Percentiles rank a stretch among this genome's conserved stretches.
These are phyloP conservation scores for Scalesia atractyloides DNA, from an alignment of 129 eudicot genomes.

Conservation along the genomic window DNA sequence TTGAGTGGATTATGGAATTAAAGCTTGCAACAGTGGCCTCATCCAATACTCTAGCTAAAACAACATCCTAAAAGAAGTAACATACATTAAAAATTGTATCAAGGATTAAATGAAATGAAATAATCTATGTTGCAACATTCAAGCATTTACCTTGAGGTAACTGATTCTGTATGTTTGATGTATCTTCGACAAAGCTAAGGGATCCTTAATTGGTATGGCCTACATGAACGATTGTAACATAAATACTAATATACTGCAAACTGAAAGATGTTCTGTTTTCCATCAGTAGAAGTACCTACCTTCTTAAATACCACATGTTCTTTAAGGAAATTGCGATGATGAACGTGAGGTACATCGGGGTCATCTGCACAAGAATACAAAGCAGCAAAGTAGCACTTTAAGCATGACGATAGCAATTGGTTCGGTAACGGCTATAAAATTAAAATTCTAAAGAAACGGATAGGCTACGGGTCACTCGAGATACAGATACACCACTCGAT, in stretches of 20 bases:
- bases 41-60: constrained; percentile 79
- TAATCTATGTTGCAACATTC: constrained; percentile 14
- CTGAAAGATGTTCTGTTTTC: constrained; percentile 21
- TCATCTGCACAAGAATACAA: constrained; percentile 59
- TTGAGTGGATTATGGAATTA: constrained; percentile 82
- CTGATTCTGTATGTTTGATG: constrained; percentile 88
- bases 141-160: constrained; percentile 67
- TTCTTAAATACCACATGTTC: constrained; percentile 91
- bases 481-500: too few relatives aligned
- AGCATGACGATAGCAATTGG: neutral
- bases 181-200: constrained; percentile 73
- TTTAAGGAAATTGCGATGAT: constrained; percentile 77
- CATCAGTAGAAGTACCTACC: constrained; percentile 44
- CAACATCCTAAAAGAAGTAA: constrained; percentile 60
- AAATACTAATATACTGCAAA: neutral
- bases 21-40: constrained; percentile 71
- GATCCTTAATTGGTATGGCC: constrained; percentile 95
- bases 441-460: too few relatives aligned
- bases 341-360: constrained; percentile 63
- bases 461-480: too few relatives aligned
- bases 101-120: neutral
- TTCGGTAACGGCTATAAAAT: too few relatives aligned
- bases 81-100: constrained; percentile 17
- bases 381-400: constrained; percentile 3
- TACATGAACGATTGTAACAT: constrained; percentile 30